A percentile compares a stretch with the other conserved stretches of the same genome.
phyloP scores from a whole-genome alignment of 1,284 basidiomycete species.

The Mixia osmundae region DNA sequence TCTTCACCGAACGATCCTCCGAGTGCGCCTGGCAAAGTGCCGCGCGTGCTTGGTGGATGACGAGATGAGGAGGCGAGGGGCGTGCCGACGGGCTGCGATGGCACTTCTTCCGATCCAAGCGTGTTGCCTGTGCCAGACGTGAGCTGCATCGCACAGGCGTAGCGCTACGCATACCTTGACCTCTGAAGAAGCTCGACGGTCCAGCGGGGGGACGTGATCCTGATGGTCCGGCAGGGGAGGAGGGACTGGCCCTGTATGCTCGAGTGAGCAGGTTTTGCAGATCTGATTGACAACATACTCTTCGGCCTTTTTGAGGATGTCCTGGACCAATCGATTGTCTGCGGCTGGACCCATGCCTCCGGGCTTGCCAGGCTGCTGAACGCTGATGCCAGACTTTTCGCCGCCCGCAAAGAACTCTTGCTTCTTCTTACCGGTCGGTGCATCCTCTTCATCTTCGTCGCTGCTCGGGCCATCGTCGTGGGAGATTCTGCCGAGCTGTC shows the following conservation, averaged over 20 bases:
- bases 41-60: constrained; percentile 6
- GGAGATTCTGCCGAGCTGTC: no score
- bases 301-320: constrained; percentile 57
- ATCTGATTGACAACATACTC: constrained; percentile 33
- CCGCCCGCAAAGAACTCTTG: constrained; percentile 65
- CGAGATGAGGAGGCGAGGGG: constrained; percentile 25
- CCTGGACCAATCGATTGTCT: constrained; percentile 36
- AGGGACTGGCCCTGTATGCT: no score
- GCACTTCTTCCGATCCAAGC: constrained; percentile 63
- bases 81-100: constrained; percentile 46
- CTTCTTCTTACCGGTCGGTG: constrained; percentile 23
- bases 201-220: background rate
- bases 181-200: constrained; percentile 25
- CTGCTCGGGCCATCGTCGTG: no score
- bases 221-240: no score
- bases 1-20: constrained; percentile 12
- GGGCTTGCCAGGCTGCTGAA: constrained; percentile 52
- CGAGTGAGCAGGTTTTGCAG: background rate
- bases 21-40: constrained; percentile 7
- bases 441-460: constrained; percentile 29
- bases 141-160: background rate
- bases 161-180: background rate
- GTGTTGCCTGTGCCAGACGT: constrained; percentile 44
- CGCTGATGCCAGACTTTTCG: constrained; percentile 64
- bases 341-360: constrained; percentile 32